phyloP scores from a whole-genome alignment of 352 stramenopile genomes.

The Blastocystis sp. region DNA sequence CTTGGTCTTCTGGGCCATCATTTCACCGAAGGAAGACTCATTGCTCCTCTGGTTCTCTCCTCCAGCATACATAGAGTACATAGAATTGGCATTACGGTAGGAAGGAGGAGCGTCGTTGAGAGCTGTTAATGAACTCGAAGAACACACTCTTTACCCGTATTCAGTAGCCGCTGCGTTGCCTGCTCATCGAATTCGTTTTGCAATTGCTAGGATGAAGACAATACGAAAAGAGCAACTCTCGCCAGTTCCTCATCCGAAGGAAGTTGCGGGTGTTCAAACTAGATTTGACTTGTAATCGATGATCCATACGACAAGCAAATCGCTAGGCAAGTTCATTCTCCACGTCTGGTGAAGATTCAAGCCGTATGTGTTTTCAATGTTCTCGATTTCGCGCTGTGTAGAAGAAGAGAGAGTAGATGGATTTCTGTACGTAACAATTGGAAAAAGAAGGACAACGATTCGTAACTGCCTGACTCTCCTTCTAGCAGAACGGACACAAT shows the following conservation, averaged over 20 bases:
- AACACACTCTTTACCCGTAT: background rate
- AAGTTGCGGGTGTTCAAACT: conserved; percentile 8
- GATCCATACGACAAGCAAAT: conserved; percentile 45
- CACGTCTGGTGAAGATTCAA: conserved; percentile 30
- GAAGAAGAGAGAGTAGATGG: background rate
- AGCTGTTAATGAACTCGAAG: background rate
- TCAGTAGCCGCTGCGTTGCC: conserved; percentile 3
- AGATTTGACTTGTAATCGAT: background rate
- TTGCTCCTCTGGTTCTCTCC: background rate
- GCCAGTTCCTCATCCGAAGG: conserved; percentile 46
- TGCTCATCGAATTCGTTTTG: conserved; percentile 64
- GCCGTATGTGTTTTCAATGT: background rate
- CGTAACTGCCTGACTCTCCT: background rate
- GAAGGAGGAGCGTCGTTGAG: background rate
- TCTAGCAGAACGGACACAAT: conserved; percentile 29
- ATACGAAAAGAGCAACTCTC: background rate
- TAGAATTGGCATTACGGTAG: background rate
- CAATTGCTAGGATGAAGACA: conserved; percentile 21
- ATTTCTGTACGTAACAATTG: background rate
- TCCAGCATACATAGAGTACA: background rate
- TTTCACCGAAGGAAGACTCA: background rate
- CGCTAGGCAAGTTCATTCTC: conserved; percentile 12
- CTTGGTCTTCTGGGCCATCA: background rate
- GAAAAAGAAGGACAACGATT: background rate
- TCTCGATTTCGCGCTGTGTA: conserved; percentile 19